Base-by-base conservation (phyloP, 2,329 filamentous ascomycete species). In the Torrubiella hemipterigena region DNA sequence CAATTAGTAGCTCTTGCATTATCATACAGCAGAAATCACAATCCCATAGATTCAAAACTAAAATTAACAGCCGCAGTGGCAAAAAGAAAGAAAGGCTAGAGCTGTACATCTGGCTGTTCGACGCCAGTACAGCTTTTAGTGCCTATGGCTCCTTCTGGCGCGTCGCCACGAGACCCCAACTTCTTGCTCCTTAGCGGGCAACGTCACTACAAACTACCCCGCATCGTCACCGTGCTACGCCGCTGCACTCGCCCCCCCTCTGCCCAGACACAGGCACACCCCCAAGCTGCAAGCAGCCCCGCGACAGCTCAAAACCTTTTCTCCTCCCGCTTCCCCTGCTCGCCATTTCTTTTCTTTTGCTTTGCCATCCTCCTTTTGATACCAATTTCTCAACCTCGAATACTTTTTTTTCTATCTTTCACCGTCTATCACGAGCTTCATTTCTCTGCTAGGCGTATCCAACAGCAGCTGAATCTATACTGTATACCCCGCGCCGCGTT, bases 281-380 rank as follows among this genome's bases (percentile, higher is more conserved):
- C n/a, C 23, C 28, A 23, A 17, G 23, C 22, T 35, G 31, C 31
- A 35, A 35, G 10, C 14, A 15, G 23, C 33, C 33, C 33, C 32
- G 15, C 20, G 23, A 21, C 5, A 34, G 22, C 17, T 14, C 38
- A 46, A 37, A 39, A 42, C 35, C 45, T 47, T 42, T 39, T 34
- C 35, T 33, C 34, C 18, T 34, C 17, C 11, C 10, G 27, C 18
- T 30, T 24, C 31, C 34, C 23, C 34, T 20, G 15, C 27, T 25
- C 14, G 25, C 30, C 22, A 24, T 29, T 30, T 31, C 12, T 32
- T 27, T 20, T 27, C 23, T 26, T 26, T 28, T 29, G 14, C 33
- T 17, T 27, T 29, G 30, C 12, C 19, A 14, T 17, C 33, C 7
- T 31, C 27, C 22, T 28, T 26, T 13, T 31, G 27, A 2, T 23